Base-by-base conservation (phyloP, 331 rosid genomes). In the Erythrophleum ivorense region DNA sequence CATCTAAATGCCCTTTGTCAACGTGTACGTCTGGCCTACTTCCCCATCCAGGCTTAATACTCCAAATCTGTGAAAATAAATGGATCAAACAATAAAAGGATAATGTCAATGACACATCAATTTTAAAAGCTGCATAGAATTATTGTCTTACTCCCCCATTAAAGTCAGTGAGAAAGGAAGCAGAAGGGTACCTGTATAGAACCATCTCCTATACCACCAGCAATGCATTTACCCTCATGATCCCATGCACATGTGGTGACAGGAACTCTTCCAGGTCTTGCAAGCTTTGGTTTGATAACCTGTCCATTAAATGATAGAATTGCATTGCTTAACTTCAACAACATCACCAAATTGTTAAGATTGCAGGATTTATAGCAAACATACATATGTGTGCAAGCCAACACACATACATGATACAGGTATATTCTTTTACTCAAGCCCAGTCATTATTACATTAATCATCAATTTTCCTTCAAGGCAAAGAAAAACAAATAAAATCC, bases 271-370 rank as follows among this genome's bases (percentile, higher is more conserved):
- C 96, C 97, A 73, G 94, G 96, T 84, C 97, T 90, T 0, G 93
- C 90, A 79, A 93, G 94, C 87, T 91, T 95, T 84, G 99, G 97
- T 83, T 95, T 95, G 81, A 95, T 95, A 49, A 95, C 98, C 99
- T 95, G 83, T 34, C 54, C 85, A 84, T 83, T 49, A 73, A 88
- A 78, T 31, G 15, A 75, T 59, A 55, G 43, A 80, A 75, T 48
- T 52, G 76, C 14, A 53, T 15, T 48, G 64, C 76, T 71, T 16
- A 58, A 73, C 14, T 38, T 78, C 66, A 57, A 48, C 14, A 55
- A 65, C 62, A 59, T 38, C 67, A 40, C n/a, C 21, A 24, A 57
- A 54, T 13, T 71, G 85, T 21, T 18, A 80, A 70, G 49, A n/a
- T 41, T 9, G 34, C 12, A 49, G 2, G 73, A 52, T 52, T 13